These are phyloP conservation scores for Nakataea oryzae DNA, from an alignment of 2,329 filamentous ascomycete genomes.

Conservation along the genomic window DNA sequence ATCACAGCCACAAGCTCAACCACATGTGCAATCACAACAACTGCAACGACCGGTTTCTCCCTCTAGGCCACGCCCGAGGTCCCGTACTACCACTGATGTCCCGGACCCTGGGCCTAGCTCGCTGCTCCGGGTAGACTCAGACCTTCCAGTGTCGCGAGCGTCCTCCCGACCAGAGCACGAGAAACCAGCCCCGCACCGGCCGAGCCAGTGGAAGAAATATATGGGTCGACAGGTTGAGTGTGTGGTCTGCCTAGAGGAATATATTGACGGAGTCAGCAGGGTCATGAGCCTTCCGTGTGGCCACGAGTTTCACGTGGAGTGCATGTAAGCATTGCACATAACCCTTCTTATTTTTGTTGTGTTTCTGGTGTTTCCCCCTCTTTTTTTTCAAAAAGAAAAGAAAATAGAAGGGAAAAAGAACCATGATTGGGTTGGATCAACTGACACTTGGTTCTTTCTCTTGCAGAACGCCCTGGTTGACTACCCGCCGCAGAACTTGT, in stretches of 20 bases:
- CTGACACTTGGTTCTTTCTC: background rate
- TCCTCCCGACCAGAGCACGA: slow-evolving; percentile 29
- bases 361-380: no score
- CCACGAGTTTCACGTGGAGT: slow-evolving; percentile 94
- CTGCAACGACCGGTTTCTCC: background rate
- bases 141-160: slow-evolving; percentile 25
- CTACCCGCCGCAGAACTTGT: slow-evolving; percentile 89
- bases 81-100: slow-evolving; percentile 53
- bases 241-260: slow-evolving; percentile 94
- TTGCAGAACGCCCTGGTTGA: slow-evolving; percentile 85
- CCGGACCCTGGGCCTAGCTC: slow-evolving; percentile 32
- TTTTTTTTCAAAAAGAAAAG: slow-evolving; percentile 1
- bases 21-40: background rate
- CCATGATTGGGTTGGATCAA: background rate
- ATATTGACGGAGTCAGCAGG: slow-evolving; percentile 82
- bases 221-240: slow-evolving; percentile 72
- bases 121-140: slow-evolving; percentile 30
- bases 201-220: slow-evolving; percentile 54
- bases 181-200: slow-evolving; percentile 30
- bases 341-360: background rate
- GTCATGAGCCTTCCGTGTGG: slow-evolving; percentile 98
- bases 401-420: background rate
- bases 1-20: slow-evolving; percentile 58
- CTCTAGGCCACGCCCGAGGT: slow-evolving; percentile 47
- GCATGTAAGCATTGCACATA: slow-evolving; percentile 66